Evolutionary conservation across 1,284 basidiomycete genomes (phyloP).

Genomic region (Ceratorhiza oryzae-sativae): DNA sequence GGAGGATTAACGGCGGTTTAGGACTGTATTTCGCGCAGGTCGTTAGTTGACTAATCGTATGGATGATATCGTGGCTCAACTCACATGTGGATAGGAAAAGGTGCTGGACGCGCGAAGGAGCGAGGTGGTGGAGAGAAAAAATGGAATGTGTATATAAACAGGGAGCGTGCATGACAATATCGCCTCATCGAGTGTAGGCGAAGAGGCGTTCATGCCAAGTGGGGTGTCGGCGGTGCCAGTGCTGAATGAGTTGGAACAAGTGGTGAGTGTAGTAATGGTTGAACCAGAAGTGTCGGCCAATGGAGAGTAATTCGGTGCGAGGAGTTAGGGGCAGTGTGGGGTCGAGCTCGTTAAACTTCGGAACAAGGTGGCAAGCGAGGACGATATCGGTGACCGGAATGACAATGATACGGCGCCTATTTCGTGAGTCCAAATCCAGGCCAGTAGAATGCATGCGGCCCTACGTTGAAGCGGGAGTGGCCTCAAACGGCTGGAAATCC

Average conservation of each 20-base stretch:
- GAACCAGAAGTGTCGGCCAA: slow-evolving; percentile 1
- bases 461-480: not conserved
- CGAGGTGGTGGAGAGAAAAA: no score
- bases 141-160: no score
- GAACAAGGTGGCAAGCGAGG: slow-evolving; percentile 15
- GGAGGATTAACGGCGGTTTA: no score
- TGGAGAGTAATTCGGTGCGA: not conserved
- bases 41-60: no score
- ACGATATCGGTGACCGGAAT: slow-evolving; percentile 11
- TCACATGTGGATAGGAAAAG: no score
- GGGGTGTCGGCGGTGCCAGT: slow-evolving; percentile 6
- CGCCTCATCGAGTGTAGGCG: not conserved
- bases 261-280: slow-evolving; percentile 15
- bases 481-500: slow-evolving; percentile 7
- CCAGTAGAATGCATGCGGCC: not conserved
- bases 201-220: not conserved
- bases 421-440: not conserved
- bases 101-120: no score
- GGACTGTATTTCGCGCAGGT: no score
- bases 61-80: no score
- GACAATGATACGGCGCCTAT: not conserved
- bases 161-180: no score
- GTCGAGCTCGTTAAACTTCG: not conserved
- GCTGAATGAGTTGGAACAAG: slow-evolving; percentile 13
- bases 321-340: not conserved